These are phyloP conservation scores for Penicillium pancosmium DNA, from an alignment of 495 filamentous ascomycete genomes.

Conservation along the genomic window DNA sequence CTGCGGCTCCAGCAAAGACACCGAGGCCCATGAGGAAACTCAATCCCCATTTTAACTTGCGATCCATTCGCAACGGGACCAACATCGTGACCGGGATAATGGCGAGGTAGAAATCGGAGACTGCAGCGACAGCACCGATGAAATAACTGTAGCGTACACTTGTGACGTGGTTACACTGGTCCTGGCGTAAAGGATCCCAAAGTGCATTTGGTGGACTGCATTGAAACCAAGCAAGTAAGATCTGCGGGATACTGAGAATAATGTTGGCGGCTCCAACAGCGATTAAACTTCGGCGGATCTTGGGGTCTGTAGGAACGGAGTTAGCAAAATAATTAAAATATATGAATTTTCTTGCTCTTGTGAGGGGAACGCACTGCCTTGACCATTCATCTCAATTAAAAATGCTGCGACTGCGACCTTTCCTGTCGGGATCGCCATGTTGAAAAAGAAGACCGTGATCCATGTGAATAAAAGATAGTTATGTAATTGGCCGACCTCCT, in stretches of 20 bases:
- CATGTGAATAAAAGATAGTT: slow-evolving; percentile 32
- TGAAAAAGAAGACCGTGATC: slow-evolving; percentile 34
- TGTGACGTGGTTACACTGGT: slow-evolving; percentile 17
- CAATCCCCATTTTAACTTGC: slow-evolving; percentile 27
- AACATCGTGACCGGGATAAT: slow-evolving; percentile 24
- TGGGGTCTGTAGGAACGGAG: slow-evolving; percentile 14
- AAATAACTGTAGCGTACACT: slow-evolving; percentile 25
- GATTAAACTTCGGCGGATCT: slow-evolving; percentile 20
- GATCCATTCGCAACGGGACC: slow-evolving; percentile 17
- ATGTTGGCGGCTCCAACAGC: slow-evolving; percentile 18
- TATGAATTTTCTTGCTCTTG: not conserved
- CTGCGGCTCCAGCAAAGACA: slow-evolving; percentile 24
- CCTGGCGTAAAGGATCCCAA: slow-evolving; percentile 24
- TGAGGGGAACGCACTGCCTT: slow-evolving; percentile 20
- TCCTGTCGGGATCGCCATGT: slow-evolving; percentile 29
- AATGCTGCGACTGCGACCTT: slow-evolving; percentile 30
- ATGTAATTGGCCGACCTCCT: slow-evolving; percentile 20
- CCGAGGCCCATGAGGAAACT: slow-evolving; percentile 28
- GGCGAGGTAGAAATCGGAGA: slow-evolving; percentile 27
- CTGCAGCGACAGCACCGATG: slow-evolving; percentile 19
- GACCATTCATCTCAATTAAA: slow-evolving; percentile 30
- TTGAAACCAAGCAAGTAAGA: slow-evolving; percentile 24
- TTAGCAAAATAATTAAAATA: not conserved
- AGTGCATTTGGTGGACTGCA: slow-evolving; percentile 21
- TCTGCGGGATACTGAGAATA: slow-evolving; percentile 21